phyloP scores from a whole-genome alignment of 257 asterid species.

The Solanum sitiens region DNA sequence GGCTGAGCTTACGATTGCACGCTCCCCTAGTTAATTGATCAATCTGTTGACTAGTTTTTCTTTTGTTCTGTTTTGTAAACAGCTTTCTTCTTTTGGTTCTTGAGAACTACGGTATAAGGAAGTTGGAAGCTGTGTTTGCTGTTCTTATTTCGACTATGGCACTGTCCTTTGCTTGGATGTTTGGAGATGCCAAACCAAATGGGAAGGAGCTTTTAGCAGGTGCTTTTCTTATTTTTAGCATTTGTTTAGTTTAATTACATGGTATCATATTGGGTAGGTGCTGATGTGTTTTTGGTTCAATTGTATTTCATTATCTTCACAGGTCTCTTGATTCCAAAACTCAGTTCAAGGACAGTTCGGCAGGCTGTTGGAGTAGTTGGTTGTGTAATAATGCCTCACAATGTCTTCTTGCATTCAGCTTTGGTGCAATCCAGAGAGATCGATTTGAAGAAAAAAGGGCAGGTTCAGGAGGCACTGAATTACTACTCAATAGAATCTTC shows the following conservation, averaged over 20 bases:
- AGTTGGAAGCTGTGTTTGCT: constrained; percentile 96
- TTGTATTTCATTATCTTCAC: neutral
- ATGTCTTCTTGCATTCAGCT: constrained; percentile 93
- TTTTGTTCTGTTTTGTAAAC: constrained; percentile 12
- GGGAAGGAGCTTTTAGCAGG: constrained; percentile 68
- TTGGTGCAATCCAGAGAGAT: constrained; percentile 85
- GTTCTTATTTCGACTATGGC: constrained; percentile 90
- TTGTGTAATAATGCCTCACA: constrained; percentile 98
- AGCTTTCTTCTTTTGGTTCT: constrained; percentile 92
- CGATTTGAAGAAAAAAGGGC: constrained; percentile 65
- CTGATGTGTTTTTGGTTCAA: neutral
- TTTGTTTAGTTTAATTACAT: neutral
- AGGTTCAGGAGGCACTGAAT: constrained; percentile 80
- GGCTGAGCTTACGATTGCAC: neutral
- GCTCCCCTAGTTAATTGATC: neutral
- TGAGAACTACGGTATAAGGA: constrained; percentile 99
- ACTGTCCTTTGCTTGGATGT: constrained; percentile 96
- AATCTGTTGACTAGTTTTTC: constrained; percentile 8
- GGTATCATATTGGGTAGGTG: neutral
- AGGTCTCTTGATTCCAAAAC: constrained; percentile 85
- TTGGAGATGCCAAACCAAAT: constrained; percentile 84
- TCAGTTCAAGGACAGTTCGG: constrained; percentile 83
- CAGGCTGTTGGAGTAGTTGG: constrained; percentile 99
- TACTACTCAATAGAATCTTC: constrained; percentile 83
- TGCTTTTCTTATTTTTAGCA: constrained; percentile 8